Evolutionary conservation across 257 asterid genomes (phyloP).

Genomic region (Scutellaria baicalensis): DNA sequence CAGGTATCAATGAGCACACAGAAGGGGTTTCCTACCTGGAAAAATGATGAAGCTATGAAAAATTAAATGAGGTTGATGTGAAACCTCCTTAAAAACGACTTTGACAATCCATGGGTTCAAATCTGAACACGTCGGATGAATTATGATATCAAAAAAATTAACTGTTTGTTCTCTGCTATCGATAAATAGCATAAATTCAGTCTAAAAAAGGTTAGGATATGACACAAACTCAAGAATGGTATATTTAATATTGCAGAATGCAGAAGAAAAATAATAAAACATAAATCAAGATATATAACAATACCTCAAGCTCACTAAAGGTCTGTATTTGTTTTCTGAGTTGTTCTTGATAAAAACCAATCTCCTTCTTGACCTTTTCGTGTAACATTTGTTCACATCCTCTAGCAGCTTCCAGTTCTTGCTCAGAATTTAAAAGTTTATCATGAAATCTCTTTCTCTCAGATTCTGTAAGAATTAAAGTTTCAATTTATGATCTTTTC

Average conservation of each 20-base stretch:
- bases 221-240: background rate
- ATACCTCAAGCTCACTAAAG: conserved; percentile 83
- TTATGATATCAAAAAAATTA: background rate
- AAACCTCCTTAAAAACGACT: background rate
- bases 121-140: background rate
- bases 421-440: conserved; percentile 64
- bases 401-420: conserved; percentile 95
- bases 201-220: background rate
- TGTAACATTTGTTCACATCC: conserved; percentile 74
- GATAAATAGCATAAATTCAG: background rate
- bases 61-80: background rate
- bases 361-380: conserved; percentile 69
- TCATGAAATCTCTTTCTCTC: conserved; percentile 69
- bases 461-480: conserved; percentile 46
- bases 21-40: background rate
- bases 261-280: background rate
- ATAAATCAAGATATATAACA: conserved; percentile 4
- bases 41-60: background rate
- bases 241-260: background rate
- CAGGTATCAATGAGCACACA: background rate
- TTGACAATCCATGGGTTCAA: background rate
- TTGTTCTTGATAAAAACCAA: conserved; percentile 70
- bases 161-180: background rate
- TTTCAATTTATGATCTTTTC: conserved; percentile 13
- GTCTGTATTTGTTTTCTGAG: conserved; percentile 68